A percentile compares a stretch with the other conserved stretches of the same genome.
Evolutionary conservation across 2,329 filamentous ascomycete species (phyloP).

Genomic region (Colletotrichum plurivorum): DNA sequence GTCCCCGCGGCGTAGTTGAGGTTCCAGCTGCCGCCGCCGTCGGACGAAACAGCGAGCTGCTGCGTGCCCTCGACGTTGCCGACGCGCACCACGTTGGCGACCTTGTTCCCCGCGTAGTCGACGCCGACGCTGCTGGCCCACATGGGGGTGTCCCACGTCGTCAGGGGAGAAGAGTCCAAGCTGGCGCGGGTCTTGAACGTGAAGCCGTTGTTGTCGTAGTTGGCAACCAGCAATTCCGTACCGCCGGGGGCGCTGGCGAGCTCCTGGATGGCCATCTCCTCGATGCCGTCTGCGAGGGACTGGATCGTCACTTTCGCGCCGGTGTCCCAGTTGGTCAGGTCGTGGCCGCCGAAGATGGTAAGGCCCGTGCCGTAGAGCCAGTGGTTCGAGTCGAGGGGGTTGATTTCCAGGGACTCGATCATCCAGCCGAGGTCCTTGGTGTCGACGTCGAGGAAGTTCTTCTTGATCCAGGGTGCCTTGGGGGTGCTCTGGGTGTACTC

Average conservation of each 20-base stretch:
- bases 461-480: constrained; percentile 68
- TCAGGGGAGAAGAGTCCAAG: constrained; percentile 58
- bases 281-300: constrained; percentile 68
- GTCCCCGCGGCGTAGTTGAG: constrained; percentile 61
- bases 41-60: constrained; percentile 63
- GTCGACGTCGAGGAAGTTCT: constrained; percentile 62
- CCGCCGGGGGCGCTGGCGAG: constrained; percentile 65
- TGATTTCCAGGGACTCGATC: constrained; percentile 71
- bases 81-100: constrained; percentile 63
- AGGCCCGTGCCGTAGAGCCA: constrained; percentile 72
- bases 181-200: constrained; percentile 56
- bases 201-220: constrained; percentile 68
- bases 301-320: constrained; percentile 57
- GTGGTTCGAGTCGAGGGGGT: constrained; percentile 71
- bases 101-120: constrained; percentile 64
- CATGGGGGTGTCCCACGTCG: constrained; percentile 61
- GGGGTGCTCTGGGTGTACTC: constrained; percentile 63
- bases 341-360: constrained; percentile 67
- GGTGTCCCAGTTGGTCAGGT: constrained; percentile 69
- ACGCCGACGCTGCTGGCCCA: constrained; percentile 63
- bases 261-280: constrained; percentile 66
- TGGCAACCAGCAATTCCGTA: constrained; percentile 65
- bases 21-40: constrained; percentile 66
- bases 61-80: constrained; percentile 60
- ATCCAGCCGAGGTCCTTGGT: constrained; percentile 71